Percentiles rank a stretch among this genome's conserved stretches.
These are phyloP conservation scores for Triticum dicoccoides DNA, from an alignment of 176 grass and related monocot species.

Conservation along the genomic window DNA sequence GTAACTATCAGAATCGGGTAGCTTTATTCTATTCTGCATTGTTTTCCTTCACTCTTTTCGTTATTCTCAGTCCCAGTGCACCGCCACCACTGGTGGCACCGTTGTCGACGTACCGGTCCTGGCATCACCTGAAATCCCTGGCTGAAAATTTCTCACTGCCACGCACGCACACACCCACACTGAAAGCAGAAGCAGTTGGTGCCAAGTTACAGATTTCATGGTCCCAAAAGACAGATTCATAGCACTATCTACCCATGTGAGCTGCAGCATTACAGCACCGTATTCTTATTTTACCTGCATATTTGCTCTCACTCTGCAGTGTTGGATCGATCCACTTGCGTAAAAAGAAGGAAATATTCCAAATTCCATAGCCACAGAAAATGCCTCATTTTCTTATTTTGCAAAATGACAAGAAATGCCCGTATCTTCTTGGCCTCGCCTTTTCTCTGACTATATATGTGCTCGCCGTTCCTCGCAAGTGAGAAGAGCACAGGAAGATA, in stretches of 20 bases:
- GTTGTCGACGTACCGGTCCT: neutral
- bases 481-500: neutral
- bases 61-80: constrained; percentile 22
- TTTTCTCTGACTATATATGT: constrained; percentile 35
- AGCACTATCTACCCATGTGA: neutral
- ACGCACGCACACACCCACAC: neutral
- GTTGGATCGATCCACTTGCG: neutral
- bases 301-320: neutral
- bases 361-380: constrained; percentile 24
- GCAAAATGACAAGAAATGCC: neutral
- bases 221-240: neutral
- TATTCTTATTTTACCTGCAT: neutral
- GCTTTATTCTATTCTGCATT: constrained; percentile 36
- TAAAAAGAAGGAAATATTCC: constrained; percentile 11
- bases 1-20: constrained; percentile 7
- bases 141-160: neutral
- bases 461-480: neutral
- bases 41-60: constrained; percentile 23
- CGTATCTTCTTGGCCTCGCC: constrained; percentile 19
- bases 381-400: neutral
- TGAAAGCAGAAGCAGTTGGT: constrained; percentile 19
- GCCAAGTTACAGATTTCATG: neutral
- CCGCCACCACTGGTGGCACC: neutral
- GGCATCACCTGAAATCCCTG: constrained; percentile 5
- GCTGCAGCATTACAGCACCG: neutral